phyloP scores from a whole-genome alignment of 805 yeast species.

The Metschnikowia noctiluminum region DNA sequence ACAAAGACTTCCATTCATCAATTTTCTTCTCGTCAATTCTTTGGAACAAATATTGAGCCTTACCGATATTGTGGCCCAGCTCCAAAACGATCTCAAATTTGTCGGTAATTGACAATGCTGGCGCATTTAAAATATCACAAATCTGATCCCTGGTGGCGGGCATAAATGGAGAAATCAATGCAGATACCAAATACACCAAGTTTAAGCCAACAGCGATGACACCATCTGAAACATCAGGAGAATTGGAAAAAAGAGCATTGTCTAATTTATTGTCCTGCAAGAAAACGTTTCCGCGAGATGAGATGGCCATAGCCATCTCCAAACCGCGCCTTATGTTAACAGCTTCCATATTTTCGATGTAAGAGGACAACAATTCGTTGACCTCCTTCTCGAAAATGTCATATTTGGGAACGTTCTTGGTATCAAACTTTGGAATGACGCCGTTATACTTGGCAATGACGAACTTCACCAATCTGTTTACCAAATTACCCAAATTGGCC shows the following conservation, averaged over 20 bases:
- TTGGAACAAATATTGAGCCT: constrained; percentile 86
- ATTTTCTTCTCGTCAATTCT: constrained; percentile 89
- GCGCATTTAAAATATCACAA: constrained; percentile 77
- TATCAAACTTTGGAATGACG: constrained; percentile 69
- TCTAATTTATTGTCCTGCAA: constrained; percentile 95
- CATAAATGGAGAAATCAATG: constrained; percentile 83
- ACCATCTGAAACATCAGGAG: constrained; percentile 82
- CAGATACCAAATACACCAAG: constrained; percentile 78
- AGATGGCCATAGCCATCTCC: constrained; percentile 85
- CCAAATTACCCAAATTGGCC: constrained; percentile 96
- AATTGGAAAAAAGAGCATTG: constrained; percentile 72
- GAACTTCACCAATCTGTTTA: constrained; percentile 88
- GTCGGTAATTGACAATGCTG: constrained; percentile 74
- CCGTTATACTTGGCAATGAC: constrained; percentile 88
- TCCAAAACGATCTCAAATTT: constrained; percentile 63
- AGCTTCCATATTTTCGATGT: constrained; percentile 70
- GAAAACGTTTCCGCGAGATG: constrained; percentile 92
- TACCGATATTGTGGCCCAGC: constrained; percentile 83
- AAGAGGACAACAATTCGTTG: constrained; percentile 55
- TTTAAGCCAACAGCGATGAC: constrained; percentile 91
- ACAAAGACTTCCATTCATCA: constrained; percentile 79
- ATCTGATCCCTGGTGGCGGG: constrained; percentile 78
- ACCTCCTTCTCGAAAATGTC: constrained; percentile 51
- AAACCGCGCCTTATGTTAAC: constrained; percentile 84
- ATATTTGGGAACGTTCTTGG: constrained; percentile 46